These are phyloP conservation scores for Petunia secreta DNA, from an alignment of 257 asterid species.

Conservation along the genomic window DNA sequence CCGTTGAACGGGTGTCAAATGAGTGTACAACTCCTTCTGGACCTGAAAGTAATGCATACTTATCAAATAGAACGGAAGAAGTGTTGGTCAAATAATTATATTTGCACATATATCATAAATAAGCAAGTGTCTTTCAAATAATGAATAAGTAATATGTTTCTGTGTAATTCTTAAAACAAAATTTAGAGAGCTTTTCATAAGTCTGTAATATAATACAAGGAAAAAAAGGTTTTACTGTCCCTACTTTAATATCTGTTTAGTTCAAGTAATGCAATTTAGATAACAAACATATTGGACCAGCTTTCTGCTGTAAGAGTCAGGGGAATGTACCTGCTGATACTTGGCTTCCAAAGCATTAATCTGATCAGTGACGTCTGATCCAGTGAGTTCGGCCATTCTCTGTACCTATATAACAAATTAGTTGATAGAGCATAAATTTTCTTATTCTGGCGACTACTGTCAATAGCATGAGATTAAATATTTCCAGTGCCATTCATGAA, in stretches of 20 bases:
- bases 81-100: slow-evolving; percentile 24
- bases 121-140: neutral
- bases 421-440: neutral
- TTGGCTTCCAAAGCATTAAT: slow-evolving; percentile 72
- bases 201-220: neutral
- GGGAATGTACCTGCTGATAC: slow-evolving; percentile 69
- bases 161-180: neutral
- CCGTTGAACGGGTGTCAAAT: slow-evolving; percentile 80
- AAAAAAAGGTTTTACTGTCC: neutral
- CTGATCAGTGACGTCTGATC: slow-evolving; percentile 80
- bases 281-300: neutral
- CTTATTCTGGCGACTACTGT: neutral
- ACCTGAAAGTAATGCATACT: slow-evolving; percentile 56
- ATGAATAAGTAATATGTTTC: neutral
- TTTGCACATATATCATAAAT: neutral
- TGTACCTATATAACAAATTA: slow-evolving; percentile 56
- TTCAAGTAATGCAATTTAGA: neutral
- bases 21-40: slow-evolving; percentile 68
- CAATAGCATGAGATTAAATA: neutral
- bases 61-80: neutral
- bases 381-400: slow-evolving; percentile 90
- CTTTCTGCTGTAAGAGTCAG: neutral
- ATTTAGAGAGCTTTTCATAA: neutral
- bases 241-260: neutral
- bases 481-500: neutral